These are phyloP conservation scores for Exophiala oligosperma DNA, from an alignment of 2,329 filamentous ascomycete genomes.

Conservation along the genomic window DNA sequence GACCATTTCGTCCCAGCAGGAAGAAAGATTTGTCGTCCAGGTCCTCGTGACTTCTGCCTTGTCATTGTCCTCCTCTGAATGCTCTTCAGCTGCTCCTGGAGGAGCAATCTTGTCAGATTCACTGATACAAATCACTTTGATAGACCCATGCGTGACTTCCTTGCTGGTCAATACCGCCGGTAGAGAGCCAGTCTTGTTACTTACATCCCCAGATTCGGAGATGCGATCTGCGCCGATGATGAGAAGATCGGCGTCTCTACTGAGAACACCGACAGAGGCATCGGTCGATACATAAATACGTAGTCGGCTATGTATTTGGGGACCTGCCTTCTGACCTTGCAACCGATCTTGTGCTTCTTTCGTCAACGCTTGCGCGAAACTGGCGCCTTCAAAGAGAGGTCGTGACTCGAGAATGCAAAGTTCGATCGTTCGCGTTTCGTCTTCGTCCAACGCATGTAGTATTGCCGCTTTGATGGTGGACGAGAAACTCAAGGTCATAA, in stretches of 20 bases:
- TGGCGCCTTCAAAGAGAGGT: constrained; percentile 65
- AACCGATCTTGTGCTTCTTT: constrained; percentile 29
- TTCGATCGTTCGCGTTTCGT: constrained; percentile 36
- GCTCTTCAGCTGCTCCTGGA: constrained; percentile 44
- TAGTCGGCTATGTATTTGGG: constrained; percentile 55
- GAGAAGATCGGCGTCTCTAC: constrained; percentile 35
- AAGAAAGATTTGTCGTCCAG: constrained; percentile 5
- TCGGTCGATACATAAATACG: constrained; percentile 47
- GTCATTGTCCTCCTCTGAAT: constrained; percentile 54
- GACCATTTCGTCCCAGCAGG: constrained; percentile 28
- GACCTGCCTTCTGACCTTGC: constrained; percentile 24
- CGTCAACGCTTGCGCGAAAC: constrained; percentile 51
- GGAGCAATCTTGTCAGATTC: constrained; percentile 63
- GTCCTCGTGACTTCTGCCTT: constrained; percentile 46
- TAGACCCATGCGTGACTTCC: constrained; percentile 36
- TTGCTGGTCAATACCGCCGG: constrained; percentile 58
- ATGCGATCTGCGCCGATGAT: constrained; percentile 67
- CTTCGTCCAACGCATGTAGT: constrained; percentile 43
- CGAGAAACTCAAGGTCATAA: constrained; percentile 64
- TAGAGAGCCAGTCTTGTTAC: constrained; percentile 67
- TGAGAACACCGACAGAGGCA: constrained; percentile 36
- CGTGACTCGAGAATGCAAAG: constrained; percentile 66
- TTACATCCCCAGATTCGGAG: constrained; percentile 57
- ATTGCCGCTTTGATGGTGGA: constrained; percentile 54
- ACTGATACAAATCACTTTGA: constrained; percentile 56